Conservation (phyloP, 2,329 filamentous ascomycete species). For the Nakataea oryzae region DNA sequence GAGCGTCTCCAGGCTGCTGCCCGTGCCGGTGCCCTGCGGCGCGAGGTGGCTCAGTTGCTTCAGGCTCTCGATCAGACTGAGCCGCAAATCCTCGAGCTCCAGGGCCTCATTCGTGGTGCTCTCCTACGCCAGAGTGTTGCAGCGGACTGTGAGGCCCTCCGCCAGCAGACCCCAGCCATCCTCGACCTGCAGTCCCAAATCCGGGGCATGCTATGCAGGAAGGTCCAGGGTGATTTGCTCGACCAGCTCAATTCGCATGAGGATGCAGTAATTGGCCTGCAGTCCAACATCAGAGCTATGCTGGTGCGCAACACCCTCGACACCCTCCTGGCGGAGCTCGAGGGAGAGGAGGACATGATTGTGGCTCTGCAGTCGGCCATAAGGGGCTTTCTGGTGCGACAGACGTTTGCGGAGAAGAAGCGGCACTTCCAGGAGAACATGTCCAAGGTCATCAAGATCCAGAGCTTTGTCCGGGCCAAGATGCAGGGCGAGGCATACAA, state of each 20-base stretch:
- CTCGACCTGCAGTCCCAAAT: conserved; percentile 55
- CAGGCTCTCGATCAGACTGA: conserved; percentile 36
- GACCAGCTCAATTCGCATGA: conserved; percentile 61
- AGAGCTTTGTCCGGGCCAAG: conserved; percentile 89
- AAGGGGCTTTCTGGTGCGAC: conserved; percentile 63
- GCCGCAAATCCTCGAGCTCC: conserved; percentile 36
- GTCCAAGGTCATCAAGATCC: conserved; percentile 97
- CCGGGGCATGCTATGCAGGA: conserved; percentile 55
- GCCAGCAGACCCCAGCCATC: conserved; percentile 45
- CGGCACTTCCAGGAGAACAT: conserved; percentile 91
- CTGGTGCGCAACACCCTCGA: conserved; percentile 66
- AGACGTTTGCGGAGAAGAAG: conserved; percentile 72
- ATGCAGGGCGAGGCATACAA: conserved; percentile 98
- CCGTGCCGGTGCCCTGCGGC: conserved; percentile 44
- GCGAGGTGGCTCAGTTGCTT: conserved; percentile 35
- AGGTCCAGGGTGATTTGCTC: conserved; percentile 51
- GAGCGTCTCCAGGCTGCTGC: conserved; percentile 39
- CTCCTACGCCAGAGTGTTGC: conserved; percentile 40
- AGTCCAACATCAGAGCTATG: conserved; percentile 70
- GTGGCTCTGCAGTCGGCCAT: conserved; percentile 64
- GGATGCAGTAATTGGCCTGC: conserved; percentile 56
- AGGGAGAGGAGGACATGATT: conserved; percentile 72
- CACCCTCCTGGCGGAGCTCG: conserved; percentile 63
- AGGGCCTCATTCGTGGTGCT: conserved; percentile 52
- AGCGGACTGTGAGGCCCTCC: conserved; percentile 41